These are phyloP conservation scores for Alternaria infectoria DNA, from an alignment of 2,329 filamentous ascomycete genomes.

Conservation along the genomic window DNA sequence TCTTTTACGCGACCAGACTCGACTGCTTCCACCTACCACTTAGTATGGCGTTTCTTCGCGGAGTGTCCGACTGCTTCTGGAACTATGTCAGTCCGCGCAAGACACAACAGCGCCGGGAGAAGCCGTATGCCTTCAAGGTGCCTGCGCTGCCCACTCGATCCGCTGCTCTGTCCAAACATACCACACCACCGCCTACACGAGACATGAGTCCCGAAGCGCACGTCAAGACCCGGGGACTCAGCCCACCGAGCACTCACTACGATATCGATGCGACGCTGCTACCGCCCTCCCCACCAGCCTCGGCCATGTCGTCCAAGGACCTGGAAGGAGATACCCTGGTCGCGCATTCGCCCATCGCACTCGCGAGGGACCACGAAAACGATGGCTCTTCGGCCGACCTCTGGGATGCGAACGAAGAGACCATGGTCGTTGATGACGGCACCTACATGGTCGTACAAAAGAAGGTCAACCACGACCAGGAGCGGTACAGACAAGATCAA, in stretches of 20 bases:
- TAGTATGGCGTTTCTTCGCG: conserved; percentile 40
- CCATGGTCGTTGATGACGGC: conserved; percentile 42
- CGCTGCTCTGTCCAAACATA: conserved; percentile 4
- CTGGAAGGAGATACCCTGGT: conserved; percentile 42
- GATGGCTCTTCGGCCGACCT: conserved; percentile 22
- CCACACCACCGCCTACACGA: conserved; percentile 2
- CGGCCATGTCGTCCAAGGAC: conserved; percentile 27
- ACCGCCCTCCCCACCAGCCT: conserved; percentile 41
- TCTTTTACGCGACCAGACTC: background rate
- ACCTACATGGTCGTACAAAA: conserved; percentile 35
- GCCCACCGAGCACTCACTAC: conserved; percentile 26
- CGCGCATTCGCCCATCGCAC: conserved; percentile 12
- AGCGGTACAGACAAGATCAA: conserved; percentile 30
- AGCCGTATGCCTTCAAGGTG: conserved; percentile 49
- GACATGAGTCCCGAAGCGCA: conserved; percentile 46
- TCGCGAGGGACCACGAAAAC: background rate
- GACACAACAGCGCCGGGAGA: conserved; percentile 43
- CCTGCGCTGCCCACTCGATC: conserved; percentile 27
- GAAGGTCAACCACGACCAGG: conserved; percentile 27
- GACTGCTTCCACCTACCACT: background rate
- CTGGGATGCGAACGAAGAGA: conserved; percentile 48
- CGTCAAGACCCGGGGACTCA: conserved; percentile 31
- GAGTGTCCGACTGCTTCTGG: conserved; percentile 49
- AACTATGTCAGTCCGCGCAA: conserved; percentile 52
- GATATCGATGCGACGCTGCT: conserved; percentile 33